Evolutionary conservation across 176 grass and related monocot genomes (phyloP), one percentile per base, ranked within the genome.

Genomic region (Paspalum vaginatum): DNA sequence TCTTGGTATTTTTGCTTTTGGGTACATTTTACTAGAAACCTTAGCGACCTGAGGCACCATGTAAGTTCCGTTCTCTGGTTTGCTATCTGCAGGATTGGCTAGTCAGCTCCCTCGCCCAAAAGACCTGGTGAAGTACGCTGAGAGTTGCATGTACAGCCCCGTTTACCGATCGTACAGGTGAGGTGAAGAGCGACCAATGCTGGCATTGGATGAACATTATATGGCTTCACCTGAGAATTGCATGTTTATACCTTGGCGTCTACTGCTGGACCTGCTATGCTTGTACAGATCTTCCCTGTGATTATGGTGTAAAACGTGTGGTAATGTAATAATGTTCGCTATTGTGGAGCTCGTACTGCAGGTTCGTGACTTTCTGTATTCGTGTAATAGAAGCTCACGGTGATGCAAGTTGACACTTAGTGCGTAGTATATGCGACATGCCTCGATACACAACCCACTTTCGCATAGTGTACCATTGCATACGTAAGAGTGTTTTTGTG

Each of bases 111-210:
- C 92, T 83, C 81, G 88, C 26, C 92, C 95, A 6, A 82, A 86
- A 27, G 61, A 95, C 61, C 58, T 98, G 47, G 78, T 95, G 39
- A 87, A 91, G 53, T 91, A 93, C 48, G 86, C 92, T 1, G 81
- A 93, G 81, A 98, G 92, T 40, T 98, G 92, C 79, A 98, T 95
- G 95, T 98, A 98, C 78, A 92, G 74, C 21, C 92, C 95, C 14
- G 20, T 86, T n/a, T 98, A 95, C 75, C 92, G 92, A 65, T 79
- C 50, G 18, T 98, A 98, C 22, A 80, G 86, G 75, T 95, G 78
- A 89, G 77, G 42, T 61, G 58, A 25, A 59, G 57, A 61, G 25
- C 59, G 24, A 32, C 14, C 25, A 15, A 11, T 48, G 40, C 25
- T n/a, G 50, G 25, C 8, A 25, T 18, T 26, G 70, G 44, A 61